These are phyloP conservation scores for Pichia sp. DNA, from an alignment of 1,139 yeast species.

Conservation along the genomic window DNA sequence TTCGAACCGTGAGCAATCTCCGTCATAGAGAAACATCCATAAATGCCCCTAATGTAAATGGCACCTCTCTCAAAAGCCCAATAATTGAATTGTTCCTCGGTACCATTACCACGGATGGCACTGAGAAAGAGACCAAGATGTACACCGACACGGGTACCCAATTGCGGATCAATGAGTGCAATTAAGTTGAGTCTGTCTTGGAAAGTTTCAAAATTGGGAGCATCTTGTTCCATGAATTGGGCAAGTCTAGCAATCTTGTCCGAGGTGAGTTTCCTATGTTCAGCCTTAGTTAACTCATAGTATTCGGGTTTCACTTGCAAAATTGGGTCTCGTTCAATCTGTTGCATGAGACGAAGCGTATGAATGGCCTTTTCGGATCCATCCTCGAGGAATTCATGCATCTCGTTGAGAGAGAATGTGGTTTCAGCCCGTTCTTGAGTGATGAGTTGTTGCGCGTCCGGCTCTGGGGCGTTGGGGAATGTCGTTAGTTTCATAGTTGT, in stretches of 20 bases:
- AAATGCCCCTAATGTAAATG: constrained; percentile 52
- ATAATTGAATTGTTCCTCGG: constrained; percentile 49
- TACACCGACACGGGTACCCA: constrained; percentile 43
- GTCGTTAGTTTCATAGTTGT: constrained; percentile 17
- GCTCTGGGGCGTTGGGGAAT: constrained; percentile 24
- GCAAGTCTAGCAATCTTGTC: constrained; percentile 37
- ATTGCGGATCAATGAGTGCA: constrained; percentile 43
- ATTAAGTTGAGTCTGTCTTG: constrained; percentile 36
- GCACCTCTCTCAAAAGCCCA: constrained; percentile 79
- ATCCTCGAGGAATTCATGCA: constrained; percentile 45
- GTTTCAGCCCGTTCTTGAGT: constrained; percentile 32
- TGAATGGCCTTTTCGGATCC: constrained; percentile 31
- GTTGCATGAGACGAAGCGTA: constrained; percentile 33
- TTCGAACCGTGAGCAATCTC: constrained; percentile 93
- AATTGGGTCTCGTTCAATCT: constrained; percentile 45
- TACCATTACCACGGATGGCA: constrained; percentile 45
- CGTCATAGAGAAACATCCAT: constrained; percentile 93
- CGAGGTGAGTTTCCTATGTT: constrained; percentile 41
- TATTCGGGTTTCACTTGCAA: constrained; percentile 33
- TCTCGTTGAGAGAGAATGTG: constrained; percentile 35
- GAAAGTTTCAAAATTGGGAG: constrained; percentile 29
- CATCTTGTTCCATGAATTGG: constrained; percentile 38
- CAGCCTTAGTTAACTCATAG: constrained; percentile 35
- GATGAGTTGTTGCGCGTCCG: constrained; percentile 34
- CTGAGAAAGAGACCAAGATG: constrained; percentile 44